phyloP scores from a whole-genome alignment of 2,329 filamentous ascomycete species.

The Sporothrix humicola region DNA sequence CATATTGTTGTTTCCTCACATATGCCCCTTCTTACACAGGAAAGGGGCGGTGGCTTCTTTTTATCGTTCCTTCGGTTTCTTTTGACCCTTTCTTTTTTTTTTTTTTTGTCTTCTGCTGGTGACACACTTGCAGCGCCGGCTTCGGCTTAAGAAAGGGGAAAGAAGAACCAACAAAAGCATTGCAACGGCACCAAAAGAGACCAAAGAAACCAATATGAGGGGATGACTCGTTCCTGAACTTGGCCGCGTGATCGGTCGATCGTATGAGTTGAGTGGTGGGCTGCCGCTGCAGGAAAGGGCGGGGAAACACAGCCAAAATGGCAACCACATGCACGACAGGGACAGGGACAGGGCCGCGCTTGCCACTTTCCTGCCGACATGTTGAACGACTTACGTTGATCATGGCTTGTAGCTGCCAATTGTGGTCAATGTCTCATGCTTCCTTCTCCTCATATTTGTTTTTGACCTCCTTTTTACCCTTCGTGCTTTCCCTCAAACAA shows the following conservation, averaged over 20 bases:
- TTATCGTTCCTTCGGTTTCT: slow-evolving; percentile 1
- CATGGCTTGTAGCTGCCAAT: slow-evolving; percentile 6
- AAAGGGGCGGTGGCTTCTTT: neutral
- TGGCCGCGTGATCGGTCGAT: slow-evolving; percentile 22
- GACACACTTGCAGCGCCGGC: slow-evolving; percentile 1
- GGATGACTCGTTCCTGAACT: slow-evolving; percentile 5
- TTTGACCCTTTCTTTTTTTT: slow-evolving; percentile 4
- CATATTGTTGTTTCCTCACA: slow-evolving; percentile 12
- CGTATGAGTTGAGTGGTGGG: slow-evolving; percentile 16
- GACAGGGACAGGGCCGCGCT: slow-evolving; percentile 18
- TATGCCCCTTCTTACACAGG: neutral
- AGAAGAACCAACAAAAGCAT: neutral
- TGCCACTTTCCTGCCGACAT: neutral
- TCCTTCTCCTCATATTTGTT: no score
- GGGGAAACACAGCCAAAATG: slow-evolving; percentile 11
- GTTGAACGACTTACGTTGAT: neutral
- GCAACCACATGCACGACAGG: neutral
- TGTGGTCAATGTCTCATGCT: slow-evolving; percentile 1
- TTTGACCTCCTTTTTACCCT: neutral
- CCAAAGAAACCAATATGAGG: neutral
- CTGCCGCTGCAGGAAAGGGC: slow-evolving; percentile 16
- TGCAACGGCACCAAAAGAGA: neutral
- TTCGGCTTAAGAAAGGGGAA: neutral
- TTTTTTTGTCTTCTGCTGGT: slow-evolving; percentile 10
- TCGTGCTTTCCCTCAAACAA: neutral